phyloP scores from a whole-genome alignment of 2,329 filamentous ascomycete genomes.

The Fusarium anguioides region DNA sequence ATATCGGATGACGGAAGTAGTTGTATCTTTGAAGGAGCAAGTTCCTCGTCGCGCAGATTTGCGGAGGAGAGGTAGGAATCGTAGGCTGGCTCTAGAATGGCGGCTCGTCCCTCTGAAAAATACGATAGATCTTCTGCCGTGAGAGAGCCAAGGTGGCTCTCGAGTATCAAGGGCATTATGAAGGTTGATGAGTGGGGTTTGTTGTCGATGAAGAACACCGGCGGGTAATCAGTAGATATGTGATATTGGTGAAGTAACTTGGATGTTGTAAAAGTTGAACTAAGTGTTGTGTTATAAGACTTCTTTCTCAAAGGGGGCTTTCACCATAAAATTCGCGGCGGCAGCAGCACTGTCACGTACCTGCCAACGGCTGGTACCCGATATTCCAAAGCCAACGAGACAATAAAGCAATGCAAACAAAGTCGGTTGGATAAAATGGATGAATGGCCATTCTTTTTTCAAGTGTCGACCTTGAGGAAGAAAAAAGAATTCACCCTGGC shows the following conservation, averaged over 20 bases:
- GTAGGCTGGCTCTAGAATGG: conserved; percentile 28
- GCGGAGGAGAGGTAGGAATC: conserved; percentile 24
- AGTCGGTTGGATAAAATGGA: background rate
- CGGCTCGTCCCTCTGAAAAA: background rate
- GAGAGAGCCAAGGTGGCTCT: conserved; percentile 4
- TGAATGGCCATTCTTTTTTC: background rate
- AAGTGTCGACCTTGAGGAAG: no score
- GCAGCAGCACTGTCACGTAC: conserved; percentile 19
- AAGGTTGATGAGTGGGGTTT: background rate
- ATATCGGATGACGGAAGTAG: conserved; percentile 30
- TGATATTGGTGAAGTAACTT: background rate
- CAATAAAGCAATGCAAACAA: background rate
- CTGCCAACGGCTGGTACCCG: conserved; percentile 18
- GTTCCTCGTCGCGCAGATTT: background rate
- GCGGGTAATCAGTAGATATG: background rate
- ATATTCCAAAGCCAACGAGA: background rate
- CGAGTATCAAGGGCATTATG: conserved; percentile 14
- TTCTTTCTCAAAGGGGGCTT: background rate
- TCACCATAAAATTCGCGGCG: conserved; percentile 7
- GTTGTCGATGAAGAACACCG: no score
- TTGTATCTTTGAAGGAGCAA: conserved; percentile 15
- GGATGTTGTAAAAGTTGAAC: background rate
- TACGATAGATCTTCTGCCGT: background rate
- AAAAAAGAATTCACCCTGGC: no score
- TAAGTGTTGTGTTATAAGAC: background rate